Percentiles rank a stretch among this genome's conserved stretches.
These are phyloP conservation scores for Pyrenochaeta sp. DNA, from an alignment of 2,329 filamentous ascomycete genomes.

Conservation along the genomic window DNA sequence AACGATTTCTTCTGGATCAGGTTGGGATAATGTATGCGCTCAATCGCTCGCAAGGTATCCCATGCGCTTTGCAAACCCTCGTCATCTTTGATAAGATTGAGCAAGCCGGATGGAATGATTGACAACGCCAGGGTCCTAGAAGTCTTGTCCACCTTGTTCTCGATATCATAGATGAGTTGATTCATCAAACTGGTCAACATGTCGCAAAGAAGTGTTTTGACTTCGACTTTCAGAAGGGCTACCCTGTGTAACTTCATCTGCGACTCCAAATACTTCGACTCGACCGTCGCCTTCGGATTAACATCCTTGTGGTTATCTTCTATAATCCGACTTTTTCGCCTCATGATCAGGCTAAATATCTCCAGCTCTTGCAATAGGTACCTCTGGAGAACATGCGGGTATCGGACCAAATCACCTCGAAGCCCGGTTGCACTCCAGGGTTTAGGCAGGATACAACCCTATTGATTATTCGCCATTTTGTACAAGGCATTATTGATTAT, in stretches of 20 bases:
- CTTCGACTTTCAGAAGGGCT: not conserved
- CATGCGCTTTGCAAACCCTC: not conserved
- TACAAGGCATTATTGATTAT: not conserved
- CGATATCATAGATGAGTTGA: not conserved
- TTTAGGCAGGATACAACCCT: not conserved
- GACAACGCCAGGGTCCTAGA: not conserved
- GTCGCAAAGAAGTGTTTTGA: not conserved
- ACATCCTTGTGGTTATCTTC: no score
- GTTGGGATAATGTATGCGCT: not conserved
- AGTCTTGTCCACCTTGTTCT: not conserved
- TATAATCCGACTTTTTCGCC: not conserved
- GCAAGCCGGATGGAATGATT: not conserved
- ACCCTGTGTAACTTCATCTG: not conserved
- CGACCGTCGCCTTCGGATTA: not conserved
- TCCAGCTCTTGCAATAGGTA: not conserved
- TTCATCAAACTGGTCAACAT: not conserved
- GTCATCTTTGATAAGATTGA: not conserved
- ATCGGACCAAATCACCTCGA: not conserved
- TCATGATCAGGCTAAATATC: not conserved
- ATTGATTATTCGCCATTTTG: not conserved
- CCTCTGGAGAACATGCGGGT: not conserved
- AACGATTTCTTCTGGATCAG: not conserved
- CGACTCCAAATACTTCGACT: not conserved
- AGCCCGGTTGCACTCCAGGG: not conserved
- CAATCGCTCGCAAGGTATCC: not conserved